phyloP scores from a whole-genome alignment of 805 yeast genomes.

The Limtongia smithiae region DNA sequence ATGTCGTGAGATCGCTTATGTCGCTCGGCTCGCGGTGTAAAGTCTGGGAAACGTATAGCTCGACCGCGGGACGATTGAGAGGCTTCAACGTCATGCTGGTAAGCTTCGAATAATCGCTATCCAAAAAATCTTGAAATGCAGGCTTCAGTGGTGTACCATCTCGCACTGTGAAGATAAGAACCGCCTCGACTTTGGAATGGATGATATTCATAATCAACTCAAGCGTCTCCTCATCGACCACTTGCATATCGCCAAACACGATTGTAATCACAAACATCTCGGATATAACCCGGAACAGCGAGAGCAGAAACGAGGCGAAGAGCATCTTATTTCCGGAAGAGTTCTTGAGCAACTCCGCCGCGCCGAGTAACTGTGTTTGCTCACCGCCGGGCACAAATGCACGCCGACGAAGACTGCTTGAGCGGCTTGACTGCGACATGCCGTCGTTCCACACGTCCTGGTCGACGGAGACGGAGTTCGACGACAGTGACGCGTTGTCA shows the following conservation, averaged over 20 bases:
- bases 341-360: slow-evolving; percentile 11
- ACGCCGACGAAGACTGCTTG: slow-evolving; percentile 1
- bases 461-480: not conserved
- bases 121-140: slow-evolving; percentile 9
- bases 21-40: slow-evolving; percentile 15
- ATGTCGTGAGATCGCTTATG: slow-evolving; percentile 12
- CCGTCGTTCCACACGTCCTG: slow-evolving; percentile 1
- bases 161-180: slow-evolving; percentile 17
- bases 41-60: slow-evolving; percentile 8
- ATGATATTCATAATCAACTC: slow-evolving; percentile 22
- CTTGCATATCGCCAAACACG: slow-evolving; percentile 23
- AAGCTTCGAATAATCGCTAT: slow-evolving; percentile 15
- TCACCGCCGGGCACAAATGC: not conserved
- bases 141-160: slow-evolving; percentile 12
- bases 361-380: not conserved
- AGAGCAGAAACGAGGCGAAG: slow-evolving; percentile 11
- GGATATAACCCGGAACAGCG: slow-evolving; percentile 17
- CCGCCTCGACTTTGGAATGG: slow-evolving; percentile 17
- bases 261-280: slow-evolving; percentile 19
- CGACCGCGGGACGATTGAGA: slow-evolving; percentile 15
- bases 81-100: slow-evolving; percentile 20
- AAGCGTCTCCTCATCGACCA: slow-evolving; percentile 27
- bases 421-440: slow-evolving; percentile 7
- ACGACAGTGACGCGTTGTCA: slow-evolving; percentile 7
- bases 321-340: slow-evolving; percentile 21